Evolutionary conservation across 768 basidiomycete genomes (phyloP).

Genomic region (Mycena rebaudengoi): DNA sequence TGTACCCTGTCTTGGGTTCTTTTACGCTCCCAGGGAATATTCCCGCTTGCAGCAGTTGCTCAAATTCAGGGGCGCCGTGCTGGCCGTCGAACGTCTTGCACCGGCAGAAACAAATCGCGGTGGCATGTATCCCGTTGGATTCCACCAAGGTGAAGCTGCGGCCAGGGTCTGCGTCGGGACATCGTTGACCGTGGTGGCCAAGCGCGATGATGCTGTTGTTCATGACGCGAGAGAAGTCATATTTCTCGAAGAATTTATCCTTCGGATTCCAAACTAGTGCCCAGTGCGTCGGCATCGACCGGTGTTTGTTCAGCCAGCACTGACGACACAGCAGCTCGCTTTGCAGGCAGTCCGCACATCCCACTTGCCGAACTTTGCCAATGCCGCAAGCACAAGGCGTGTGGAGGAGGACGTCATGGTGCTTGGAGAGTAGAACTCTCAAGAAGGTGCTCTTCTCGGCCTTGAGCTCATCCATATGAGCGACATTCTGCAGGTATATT

Average conservation of each 20-base stretch:
- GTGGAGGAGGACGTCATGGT: neutral
- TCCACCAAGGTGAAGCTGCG: slow-evolving; percentile 1
- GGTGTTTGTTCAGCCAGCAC: no score
- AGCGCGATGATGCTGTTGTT: neutral
- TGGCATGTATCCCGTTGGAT: slow-evolving; percentile 13
- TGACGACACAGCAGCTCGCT: no score
- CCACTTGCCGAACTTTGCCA: neutral
- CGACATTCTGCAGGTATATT: neutral
- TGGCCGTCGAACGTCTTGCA: neutral
- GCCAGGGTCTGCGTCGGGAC: neutral
- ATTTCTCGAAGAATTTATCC: neutral
- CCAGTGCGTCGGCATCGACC: neutral
- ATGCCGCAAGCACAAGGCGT: neutral
- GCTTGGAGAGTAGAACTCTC: neutral
- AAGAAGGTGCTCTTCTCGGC: no score
- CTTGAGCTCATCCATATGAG: neutral
- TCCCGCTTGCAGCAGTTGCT: slow-evolving; percentile 1
- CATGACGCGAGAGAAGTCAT: slow-evolving; percentile 3
- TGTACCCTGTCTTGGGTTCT: slow-evolving; percentile 6
- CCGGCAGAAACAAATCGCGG: slow-evolving; percentile 4
- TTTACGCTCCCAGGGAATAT: slow-evolving; percentile 1
- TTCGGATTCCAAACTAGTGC: neutral
- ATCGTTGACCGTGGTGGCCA: no score
- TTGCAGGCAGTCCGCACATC: neutral
- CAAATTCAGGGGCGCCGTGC: neutral